These are phyloP conservation scores for Pseudozyma sp. DNA, from an alignment of 1,284 basidiomycete genomes.

Conservation along the genomic window DNA sequence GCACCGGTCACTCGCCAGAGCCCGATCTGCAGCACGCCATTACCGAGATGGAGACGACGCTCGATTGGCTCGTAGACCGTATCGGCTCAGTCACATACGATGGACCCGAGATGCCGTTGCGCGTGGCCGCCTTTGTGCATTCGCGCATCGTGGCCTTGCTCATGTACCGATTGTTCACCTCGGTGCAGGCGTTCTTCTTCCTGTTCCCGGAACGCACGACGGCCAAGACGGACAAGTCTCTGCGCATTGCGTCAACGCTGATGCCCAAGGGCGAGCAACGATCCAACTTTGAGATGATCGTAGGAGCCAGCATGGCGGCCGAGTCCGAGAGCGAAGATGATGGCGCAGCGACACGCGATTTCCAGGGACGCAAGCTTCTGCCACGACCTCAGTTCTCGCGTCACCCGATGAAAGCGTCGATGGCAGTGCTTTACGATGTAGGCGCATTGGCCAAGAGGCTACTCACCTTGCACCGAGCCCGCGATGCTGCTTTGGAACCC, in stretches of 20 bases:
- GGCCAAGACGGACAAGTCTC: constrained; percentile 44
- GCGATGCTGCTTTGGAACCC: constrained; percentile 42
- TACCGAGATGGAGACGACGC: constrained; percentile 51
- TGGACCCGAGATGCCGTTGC: constrained; percentile 50
- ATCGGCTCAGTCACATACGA: constrained; percentile 44
- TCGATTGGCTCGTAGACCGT: constrained; percentile 45
- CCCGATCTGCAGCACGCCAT: constrained; percentile 57
- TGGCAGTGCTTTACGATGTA: constrained; percentile 49
- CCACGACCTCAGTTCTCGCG: constrained; percentile 47
- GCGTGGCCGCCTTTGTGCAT: constrained; percentile 50
- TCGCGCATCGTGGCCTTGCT: constrained; percentile 43
- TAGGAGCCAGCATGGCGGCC: constrained; percentile 23
- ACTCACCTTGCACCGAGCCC: constrained; percentile 34
- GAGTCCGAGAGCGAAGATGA: constrained; percentile 51
- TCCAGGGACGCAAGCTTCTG: constrained; percentile 38
- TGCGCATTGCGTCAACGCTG: constrained; percentile 49
- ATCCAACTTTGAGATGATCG: constrained; percentile 52
- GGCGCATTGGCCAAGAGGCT: constrained; percentile 36
- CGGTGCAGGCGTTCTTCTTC: constrained; percentile 50
- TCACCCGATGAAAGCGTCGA: constrained; percentile 50
- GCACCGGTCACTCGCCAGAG: constrained; percentile 50
- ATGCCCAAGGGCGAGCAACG: constrained; percentile 43
- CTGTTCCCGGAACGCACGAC: constrained; percentile 43
- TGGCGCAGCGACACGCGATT: constrained; percentile 30
- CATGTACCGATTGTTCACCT: constrained; percentile 49